Conservation (phyloP, 345 rosid genomes). For the Populus ilicifolia region DNA sequence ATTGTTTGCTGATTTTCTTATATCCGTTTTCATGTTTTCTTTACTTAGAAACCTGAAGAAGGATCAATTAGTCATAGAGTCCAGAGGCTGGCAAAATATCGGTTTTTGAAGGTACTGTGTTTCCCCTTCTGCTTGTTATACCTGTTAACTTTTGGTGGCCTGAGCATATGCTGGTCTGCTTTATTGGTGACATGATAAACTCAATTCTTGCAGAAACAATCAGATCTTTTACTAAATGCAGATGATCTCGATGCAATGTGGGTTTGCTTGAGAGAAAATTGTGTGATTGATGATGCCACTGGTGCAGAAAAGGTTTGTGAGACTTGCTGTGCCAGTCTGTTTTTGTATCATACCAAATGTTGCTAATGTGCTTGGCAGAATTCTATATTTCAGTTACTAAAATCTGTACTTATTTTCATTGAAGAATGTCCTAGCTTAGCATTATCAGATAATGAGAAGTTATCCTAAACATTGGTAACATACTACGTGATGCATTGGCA, state of each 20-base stretch:
- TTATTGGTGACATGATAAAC: constrained; percentile 1
- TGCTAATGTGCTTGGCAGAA: background rate
- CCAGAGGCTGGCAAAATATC: constrained; percentile 87
- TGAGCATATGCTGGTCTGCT: background rate
- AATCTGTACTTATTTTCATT: background rate
- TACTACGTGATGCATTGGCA: background rate
- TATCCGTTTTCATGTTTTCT: constrained; percentile 13
- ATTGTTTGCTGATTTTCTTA: background rate
- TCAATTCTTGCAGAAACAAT: constrained; percentile 75
- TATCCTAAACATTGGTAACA: background rate
- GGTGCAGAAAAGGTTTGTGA: constrained; percentile 91
- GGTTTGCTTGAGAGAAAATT: constrained; percentile 96
- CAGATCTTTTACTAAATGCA: constrained; percentile 87
- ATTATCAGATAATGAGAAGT: background rate
- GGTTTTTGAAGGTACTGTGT: constrained; percentile 71
- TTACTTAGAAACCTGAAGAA: constrained; percentile 91
- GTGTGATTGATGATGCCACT: constrained; percentile 97
- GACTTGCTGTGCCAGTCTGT: background rate
- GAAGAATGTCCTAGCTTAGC: background rate
- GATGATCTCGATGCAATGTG: constrained; percentile 99
- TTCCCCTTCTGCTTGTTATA: background rate
- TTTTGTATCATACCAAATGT: background rate
- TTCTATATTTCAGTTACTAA: background rate
- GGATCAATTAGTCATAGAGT: constrained; percentile 96
- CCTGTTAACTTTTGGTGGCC: background rate